Percentiles rank a stretch among this genome's conserved stretches.
Evolutionary conservation across 164 flowering plant species (phyloP).

Genomic region (Annona squamosa): DNA sequence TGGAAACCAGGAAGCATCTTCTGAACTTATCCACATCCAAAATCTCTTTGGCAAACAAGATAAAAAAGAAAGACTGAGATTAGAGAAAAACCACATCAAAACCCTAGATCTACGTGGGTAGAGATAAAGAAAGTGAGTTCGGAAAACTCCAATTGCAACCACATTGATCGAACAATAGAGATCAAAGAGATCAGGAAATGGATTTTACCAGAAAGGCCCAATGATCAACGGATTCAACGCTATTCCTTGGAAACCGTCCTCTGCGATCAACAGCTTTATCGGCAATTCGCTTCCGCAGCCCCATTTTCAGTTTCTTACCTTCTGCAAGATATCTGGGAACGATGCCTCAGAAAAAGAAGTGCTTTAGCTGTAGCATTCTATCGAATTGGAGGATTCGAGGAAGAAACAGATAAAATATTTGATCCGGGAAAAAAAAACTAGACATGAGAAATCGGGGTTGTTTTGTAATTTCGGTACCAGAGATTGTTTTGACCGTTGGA

Average conservation of each 20-base stretch:
- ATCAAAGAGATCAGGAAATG: neutral
- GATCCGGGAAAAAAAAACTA: no score
- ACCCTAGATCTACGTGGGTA: neutral
- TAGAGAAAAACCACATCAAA: neutral
- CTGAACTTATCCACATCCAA: neutral
- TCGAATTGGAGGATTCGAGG: no score
- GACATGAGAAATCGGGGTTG: no score
- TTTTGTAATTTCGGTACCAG: no score
- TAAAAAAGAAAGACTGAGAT: constrained; percentile 7
- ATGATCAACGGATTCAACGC: constrained; percentile 21
- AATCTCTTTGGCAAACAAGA: neutral
- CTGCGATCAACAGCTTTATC: neutral
- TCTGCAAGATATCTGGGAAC: neutral
- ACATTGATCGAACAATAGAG: neutral
- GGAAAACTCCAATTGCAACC: no score
- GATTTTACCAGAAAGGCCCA: constrained; percentile 56
- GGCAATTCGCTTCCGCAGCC: neutral
- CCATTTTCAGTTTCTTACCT: neutral
- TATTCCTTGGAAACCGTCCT: constrained; percentile 9
- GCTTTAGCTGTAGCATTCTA: no score
- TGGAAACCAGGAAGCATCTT: no score
- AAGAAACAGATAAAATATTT: no score
- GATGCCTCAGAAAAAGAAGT: no score
- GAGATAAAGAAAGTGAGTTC: no score
- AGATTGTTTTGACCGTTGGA: no score